Conservation (phyloP, 257 asterid species). For the Solanum corneliomulleri region DNA sequence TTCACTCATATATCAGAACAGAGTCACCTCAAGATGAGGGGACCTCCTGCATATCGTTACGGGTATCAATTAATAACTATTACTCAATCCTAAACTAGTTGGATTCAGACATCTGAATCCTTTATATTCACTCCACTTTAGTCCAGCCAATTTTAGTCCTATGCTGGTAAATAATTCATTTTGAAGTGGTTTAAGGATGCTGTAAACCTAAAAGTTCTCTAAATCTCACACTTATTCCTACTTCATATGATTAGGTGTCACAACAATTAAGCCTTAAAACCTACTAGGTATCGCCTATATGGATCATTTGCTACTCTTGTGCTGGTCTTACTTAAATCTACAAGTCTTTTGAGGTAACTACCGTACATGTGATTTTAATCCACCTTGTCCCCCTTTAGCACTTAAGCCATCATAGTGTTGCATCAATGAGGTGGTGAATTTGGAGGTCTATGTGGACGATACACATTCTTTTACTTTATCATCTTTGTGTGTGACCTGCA, state of each 20-base stretch:
- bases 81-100: background rate
- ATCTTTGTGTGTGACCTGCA: background rate
- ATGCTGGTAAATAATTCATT: background rate
- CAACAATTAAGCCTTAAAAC: background rate
- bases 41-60: background rate
- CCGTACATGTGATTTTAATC: background rate
- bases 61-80: background rate
- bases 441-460: background rate
- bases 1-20: background rate
- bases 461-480: background rate
- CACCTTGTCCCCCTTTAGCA: background rate
- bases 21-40: background rate
- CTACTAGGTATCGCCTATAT: background rate
- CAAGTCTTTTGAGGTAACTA: background rate
- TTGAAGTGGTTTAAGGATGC: background rate
- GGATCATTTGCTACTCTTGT: background rate
- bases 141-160: background rate
- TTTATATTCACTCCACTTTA: background rate
- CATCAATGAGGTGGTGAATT: background rate
- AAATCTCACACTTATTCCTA: background rate
- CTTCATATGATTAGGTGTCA: background rate
- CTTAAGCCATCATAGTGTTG: background rate
- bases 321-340: background rate
- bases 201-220: background rate
- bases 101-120: background rate